Evolutionary conservation across 164 flowering plant genomes (phyloP).

Genomic region (Liquidambar formosana): DNA sequence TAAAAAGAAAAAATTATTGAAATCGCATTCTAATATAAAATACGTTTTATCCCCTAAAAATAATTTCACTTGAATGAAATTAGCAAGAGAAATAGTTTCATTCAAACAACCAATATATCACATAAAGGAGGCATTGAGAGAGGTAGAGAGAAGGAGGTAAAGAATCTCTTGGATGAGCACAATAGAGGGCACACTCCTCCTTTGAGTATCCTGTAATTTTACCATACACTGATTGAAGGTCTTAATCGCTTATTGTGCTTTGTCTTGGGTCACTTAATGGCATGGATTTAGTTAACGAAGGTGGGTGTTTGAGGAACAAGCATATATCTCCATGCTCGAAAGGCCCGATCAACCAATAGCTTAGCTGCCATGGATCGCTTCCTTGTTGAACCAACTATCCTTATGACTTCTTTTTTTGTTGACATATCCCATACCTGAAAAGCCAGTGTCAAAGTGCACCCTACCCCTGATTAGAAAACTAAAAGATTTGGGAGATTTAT

Average conservation of each 20-base stretch:
- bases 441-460: not conserved
- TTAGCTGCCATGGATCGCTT: slow-evolving; percentile 60
- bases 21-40: too few relatives aligned
- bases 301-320: slow-evolving; percentile 50
- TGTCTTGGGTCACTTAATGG: slow-evolving; percentile 10
- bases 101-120: too few relatives aligned
- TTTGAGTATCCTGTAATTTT: not conserved
- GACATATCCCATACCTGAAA: slow-evolving; percentile 91
- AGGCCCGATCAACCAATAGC: slow-evolving; percentile 52
- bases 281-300: slow-evolving; percentile 18
- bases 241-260: not conserved
- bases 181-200: slow-evolving; percentile 34
- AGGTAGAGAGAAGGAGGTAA: too few relatives aligned
- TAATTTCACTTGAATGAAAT: too few relatives aligned
- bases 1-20: too few relatives aligned
- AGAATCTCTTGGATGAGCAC: too few relatives aligned
- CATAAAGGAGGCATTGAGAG: too few relatives aligned
- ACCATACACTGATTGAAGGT: slow-evolving; percentile 10
- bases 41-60: too few relatives aligned
- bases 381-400: slow-evolving; percentile 59
- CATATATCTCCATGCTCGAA: slow-evolving; percentile 67
- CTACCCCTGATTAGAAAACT: not conserved
- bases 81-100: too few relatives aligned
- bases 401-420: slow-evolving; percentile 64
- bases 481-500: not conserved